Base-by-base conservation (phyloP, 495 filamentous ascomycete genomes). In the Bacidia rubella region DNA sequence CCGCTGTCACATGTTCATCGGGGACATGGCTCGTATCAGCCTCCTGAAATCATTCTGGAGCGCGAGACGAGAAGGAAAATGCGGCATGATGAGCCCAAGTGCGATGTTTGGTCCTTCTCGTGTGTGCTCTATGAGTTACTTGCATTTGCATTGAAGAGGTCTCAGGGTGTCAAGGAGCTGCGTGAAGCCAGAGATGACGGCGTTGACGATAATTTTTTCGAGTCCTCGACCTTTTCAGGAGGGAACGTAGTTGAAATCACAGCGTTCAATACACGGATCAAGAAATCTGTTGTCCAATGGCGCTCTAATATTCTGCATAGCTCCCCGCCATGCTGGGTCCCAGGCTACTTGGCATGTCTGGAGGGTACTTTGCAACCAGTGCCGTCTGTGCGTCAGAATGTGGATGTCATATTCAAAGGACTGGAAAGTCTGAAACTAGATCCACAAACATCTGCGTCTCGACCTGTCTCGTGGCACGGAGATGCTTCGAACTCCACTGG, bases 31-130 rank as follows among this genome's bases (percentile, higher is more conserved):
- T 9, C 45, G n/a, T 49, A 49, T 29, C 45, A 54, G 45, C 44
- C 52, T 9, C 52, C 52, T 29, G 52, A 54, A n/a, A 29, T 54
- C n/a, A 21, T 39, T 12, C 11, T 49, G 7, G 45, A 49, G 4
- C 39, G 19, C 29, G 29, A 35, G n/a, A n/a, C n/a, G n/a, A n/a
- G n/a, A n/a, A n/a, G n/a, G n/a, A n/a, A 39, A 39, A n/a, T 10
- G 32, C 32, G 10, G 17, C 43, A 48, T 15, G 52, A 54, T 20
- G 45, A 25, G 20, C 43, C 19, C 7, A 54, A 54, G 40, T 54
- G 52, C 23, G 52, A 54, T 47, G 32, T 54, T 1, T 54, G 52
- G 52, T 54, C 52, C 11, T 49, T 48, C n/a, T 12, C 44, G 17
- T 54, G 52, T 20, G 35, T 54, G 4, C 20, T 54, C 1, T 49